These are phyloP conservation scores for Dysphania ambrosioides DNA, from an alignment of 148 eudicot genomes.

Conservation along the genomic window DNA sequence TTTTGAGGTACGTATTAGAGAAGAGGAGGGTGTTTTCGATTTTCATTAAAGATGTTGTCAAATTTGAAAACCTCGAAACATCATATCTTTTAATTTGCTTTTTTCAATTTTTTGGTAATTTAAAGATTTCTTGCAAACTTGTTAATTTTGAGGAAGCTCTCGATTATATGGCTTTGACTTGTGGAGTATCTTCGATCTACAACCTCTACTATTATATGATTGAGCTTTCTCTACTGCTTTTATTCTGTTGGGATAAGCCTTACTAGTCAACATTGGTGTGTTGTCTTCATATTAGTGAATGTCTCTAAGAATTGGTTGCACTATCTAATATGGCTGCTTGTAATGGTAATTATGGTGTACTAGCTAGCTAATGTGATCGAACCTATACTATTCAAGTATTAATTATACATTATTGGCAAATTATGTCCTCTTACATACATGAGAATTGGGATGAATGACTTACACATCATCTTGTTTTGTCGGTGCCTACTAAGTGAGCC, in stretches of 20 bases:
- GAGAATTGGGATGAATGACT: conserved; percentile 10
- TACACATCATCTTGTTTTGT: conserved; percentile 32
- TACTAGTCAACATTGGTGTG: not conserved
- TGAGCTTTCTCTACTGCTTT: not conserved
- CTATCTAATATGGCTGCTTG: not conserved
- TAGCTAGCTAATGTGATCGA: not conserved
- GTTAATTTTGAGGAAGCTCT: not conserved
- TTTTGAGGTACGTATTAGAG: no score
- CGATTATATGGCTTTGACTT: not conserved
- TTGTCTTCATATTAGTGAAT: not conserved
- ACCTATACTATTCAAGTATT: not conserved
- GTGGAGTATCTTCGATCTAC: not conserved
- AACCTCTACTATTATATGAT: not conserved
- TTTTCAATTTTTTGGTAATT: not conserved
- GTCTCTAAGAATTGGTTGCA: not conserved
- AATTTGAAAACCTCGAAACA: not conserved
- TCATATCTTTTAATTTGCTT: not conserved
- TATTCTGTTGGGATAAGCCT: not conserved
- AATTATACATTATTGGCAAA: not conserved
- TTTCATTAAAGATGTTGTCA: no score
- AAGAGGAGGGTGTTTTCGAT: no score
- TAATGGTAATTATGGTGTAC: not conserved
- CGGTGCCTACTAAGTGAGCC: conserved; percentile 70
- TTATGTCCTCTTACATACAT: not conserved
- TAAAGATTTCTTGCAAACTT: not conserved